phyloP scores from a whole-genome alignment of 1,284 basidiomycete species.

The Cryptococcus maquisensis region DNA sequence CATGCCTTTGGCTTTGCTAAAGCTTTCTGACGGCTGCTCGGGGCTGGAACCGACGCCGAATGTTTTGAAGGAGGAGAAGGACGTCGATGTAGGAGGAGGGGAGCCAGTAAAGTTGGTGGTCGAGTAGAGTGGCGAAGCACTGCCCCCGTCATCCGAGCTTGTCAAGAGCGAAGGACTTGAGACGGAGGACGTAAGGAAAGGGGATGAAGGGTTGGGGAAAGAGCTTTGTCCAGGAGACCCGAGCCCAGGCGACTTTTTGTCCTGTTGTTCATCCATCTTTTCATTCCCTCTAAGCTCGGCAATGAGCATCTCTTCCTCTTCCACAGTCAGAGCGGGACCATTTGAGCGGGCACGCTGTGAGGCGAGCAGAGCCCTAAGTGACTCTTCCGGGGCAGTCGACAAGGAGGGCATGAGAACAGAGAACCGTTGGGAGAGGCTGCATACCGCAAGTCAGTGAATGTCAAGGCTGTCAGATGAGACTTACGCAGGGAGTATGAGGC shows the following conservation, averaged over 20 bases:
- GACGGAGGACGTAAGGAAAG: slow-evolving; percentile 11
- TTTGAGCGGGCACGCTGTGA: slow-evolving; percentile 33
- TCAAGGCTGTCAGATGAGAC: slow-evolving; percentile 6
- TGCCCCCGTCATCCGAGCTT: neutral
- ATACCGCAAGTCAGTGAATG: neutral
- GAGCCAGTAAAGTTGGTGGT: neutral
- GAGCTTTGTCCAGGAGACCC: no score
- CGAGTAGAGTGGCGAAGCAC: no score
- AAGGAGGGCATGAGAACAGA: slow-evolving; percentile 41
- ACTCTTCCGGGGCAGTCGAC: slow-evolving; percentile 30
- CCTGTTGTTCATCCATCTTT: neutral
- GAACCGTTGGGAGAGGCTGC: slow-evolving; percentile 41
- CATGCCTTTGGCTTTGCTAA: slow-evolving; percentile 17
- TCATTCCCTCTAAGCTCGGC: slow-evolving; percentile 29
- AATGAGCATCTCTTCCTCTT: slow-evolving; percentile 43
- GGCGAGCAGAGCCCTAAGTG: slow-evolving; percentile 35
- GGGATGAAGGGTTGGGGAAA: neutral
- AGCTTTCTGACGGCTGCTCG: neutral
- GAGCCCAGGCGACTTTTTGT: neutral
- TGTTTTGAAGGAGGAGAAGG: slow-evolving; percentile 30
- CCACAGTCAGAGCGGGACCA: slow-evolving; percentile 37
- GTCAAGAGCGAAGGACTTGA: slow-evolving; percentile 15
- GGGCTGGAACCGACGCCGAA: slow-evolving; percentile 18
- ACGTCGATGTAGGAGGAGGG: slow-evolving; percentile 6
- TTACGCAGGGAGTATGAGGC: slow-evolving; percentile 44